Percentiles rank a stretch among this genome's conserved stretches.
These are phyloP conservation scores for Eleusine indica DNA, from an alignment of 176 grass and related monocot species.

Conservation along the genomic window DNA sequence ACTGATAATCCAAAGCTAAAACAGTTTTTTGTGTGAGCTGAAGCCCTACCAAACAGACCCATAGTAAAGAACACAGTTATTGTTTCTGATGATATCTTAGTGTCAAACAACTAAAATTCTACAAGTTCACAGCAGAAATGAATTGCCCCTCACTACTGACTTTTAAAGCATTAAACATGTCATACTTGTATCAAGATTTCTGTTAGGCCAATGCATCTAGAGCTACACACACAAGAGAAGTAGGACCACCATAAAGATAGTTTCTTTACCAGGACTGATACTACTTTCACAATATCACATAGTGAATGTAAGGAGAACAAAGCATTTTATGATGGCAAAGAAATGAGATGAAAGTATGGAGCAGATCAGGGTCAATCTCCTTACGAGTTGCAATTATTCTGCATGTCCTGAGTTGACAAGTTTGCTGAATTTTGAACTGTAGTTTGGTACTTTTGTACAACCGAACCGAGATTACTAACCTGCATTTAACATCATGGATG, in stretches of 20 bases:
- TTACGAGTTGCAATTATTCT: conserved; percentile 98
- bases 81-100: not conserved
- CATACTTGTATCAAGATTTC: not conserved
- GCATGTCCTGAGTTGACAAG: conserved; percentile 83
- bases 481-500: conserved; percentile 47
- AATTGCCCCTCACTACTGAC: too few species aligned
- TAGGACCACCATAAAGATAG: conserved; percentile 1
- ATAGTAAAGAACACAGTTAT: too few species aligned
- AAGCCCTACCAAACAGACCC: too few species aligned
- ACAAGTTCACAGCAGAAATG: not conserved
- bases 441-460: conserved; percentile 88
- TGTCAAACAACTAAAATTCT: not conserved
- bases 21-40: too few species aligned
- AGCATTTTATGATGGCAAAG: conserved; percentile 33
- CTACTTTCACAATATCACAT: conserved; percentile 17
- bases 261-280: conserved; percentile 15
- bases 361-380: conserved; percentile 29
- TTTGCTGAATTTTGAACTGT: conserved; percentile 75
- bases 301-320: conserved; percentile 10
- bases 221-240: not conserved
- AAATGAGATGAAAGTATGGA: conserved; percentile 24
- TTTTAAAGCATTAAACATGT: too few species aligned
- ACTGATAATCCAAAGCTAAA: too few species aligned
- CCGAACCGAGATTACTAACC: conserved; percentile 82
- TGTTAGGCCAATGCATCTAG: not conserved